A percentile compares a stretch with the other conserved stretches of the same genome.
phyloP scores from a whole-genome alignment of 495 filamentous ascomycete species.

The Xylaria flabelliformis region DNA sequence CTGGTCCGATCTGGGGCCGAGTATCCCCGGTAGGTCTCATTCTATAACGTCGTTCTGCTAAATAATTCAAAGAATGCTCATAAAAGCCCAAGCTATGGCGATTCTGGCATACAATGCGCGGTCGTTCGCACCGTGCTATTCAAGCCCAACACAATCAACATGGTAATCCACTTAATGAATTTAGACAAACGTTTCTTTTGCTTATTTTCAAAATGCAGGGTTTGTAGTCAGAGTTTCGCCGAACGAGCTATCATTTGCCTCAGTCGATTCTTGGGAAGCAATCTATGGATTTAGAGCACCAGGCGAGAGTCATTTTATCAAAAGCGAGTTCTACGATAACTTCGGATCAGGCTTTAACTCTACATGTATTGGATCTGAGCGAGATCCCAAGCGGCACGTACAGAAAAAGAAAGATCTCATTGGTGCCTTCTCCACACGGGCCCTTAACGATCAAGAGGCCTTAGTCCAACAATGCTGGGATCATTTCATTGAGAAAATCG shows the following conservation, averaged over 20 bases:
- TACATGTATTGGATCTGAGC: conserved; percentile 39
- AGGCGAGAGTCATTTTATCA: conserved; percentile 38
- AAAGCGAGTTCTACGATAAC: conserved; percentile 39
- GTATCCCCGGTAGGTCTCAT: no score
- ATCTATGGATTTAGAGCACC: conserved; percentile 46
- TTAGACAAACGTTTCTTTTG: no score
- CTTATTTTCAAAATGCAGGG: conserved; percentile 30
- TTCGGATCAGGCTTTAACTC: conserved; percentile 34
- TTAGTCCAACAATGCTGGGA: background rate
- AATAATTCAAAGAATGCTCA: no score
- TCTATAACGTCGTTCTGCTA: no score
- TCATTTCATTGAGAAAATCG: background rate
- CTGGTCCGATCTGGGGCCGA: no score
- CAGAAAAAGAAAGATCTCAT: conserved; percentile 4
- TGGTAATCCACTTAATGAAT: no score
- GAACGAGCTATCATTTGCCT: conserved; percentile 51
- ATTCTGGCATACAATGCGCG: no score
- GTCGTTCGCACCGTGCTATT: no score
- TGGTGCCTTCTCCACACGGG: conserved; percentile 10
- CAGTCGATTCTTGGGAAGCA: conserved; percentile 47
- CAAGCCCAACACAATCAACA: no score
- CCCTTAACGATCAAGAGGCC: background rate
- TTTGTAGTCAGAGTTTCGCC: conserved; percentile 53
- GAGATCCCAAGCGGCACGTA: conserved; percentile 29
- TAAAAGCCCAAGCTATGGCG: no score